Evolutionary conservation across 306 rosid genomes (phyloP).

Genomic region (Nissolia schottii): DNA sequence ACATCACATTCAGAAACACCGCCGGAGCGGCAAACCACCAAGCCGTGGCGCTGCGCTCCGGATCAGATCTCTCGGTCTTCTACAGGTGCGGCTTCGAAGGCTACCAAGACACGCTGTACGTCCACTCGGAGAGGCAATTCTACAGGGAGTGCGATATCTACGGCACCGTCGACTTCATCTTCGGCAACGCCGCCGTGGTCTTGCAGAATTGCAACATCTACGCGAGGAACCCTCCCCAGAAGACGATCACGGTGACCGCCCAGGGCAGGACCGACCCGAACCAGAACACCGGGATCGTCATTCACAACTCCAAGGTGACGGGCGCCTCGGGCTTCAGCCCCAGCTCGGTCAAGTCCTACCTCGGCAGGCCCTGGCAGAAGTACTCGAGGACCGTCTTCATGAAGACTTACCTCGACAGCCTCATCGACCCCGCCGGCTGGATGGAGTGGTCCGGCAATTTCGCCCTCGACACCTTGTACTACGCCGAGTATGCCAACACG

Average conservation of each 20-base stretch:
- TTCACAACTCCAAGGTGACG: conserved; percentile 45
- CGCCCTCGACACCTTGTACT: conserved; percentile 55
- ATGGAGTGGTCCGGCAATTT: conserved; percentile 61
- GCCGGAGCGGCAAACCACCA: conserved; percentile 75
- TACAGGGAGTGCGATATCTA: conserved; percentile 70
- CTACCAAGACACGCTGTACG: conserved; percentile 76
- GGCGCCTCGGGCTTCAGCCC: conserved; percentile 40
- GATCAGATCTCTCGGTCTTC: conserved; percentile 74
- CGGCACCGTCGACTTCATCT: conserved; percentile 81
- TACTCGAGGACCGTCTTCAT: conserved; percentile 67
- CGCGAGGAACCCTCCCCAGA: conserved; percentile 56
- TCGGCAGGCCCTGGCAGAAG: conserved; percentile 67
- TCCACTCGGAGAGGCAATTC: conserved; percentile 65
- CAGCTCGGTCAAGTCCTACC: conserved; percentile 36
- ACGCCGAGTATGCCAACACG: conserved; percentile 62
- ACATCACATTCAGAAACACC: conserved; percentile 72
- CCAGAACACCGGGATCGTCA: conserved; percentile 71
- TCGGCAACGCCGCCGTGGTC: conserved; percentile 75
- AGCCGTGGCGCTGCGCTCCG: conserved; percentile 82
- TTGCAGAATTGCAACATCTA: conserved; percentile 64
- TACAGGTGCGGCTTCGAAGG: conserved; percentile 74
- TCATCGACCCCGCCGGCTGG: conserved; percentile 70
- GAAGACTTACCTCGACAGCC: conserved; percentile 52
- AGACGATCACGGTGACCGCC: conserved; percentile 56
- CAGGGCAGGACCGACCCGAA: conserved; percentile 73